Evolutionary conservation across 2,329 filamentous ascomycete species (phyloP).

Genomic region (Alternaria atra): DNA sequence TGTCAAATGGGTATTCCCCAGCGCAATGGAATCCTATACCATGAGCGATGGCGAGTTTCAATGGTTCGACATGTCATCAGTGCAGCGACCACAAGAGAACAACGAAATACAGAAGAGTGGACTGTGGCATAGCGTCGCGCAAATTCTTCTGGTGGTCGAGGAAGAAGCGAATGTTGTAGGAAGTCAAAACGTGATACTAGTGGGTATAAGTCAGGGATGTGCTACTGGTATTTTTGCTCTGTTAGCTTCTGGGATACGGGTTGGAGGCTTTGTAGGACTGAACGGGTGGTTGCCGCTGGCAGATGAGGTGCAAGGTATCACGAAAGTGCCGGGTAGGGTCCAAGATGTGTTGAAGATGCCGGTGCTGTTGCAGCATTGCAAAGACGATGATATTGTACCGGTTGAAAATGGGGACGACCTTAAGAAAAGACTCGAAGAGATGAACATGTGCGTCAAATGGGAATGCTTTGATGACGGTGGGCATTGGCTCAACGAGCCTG

Average conservation of each 20-base stretch:
- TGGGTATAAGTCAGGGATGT: slow-evolving; percentile 38
- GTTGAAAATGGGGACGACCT: slow-evolving; percentile 49
- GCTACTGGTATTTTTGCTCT: slow-evolving; percentile 28
- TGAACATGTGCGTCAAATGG: slow-evolving; percentile 52
- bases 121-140: slow-evolving; percentile 51
- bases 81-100: slow-evolving; percentile 50
- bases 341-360: slow-evolving; percentile 37
- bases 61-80: slow-evolving; percentile 64
- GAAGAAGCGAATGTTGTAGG: slow-evolving; percentile 21
- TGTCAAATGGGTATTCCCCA: slow-evolving; percentile 59
- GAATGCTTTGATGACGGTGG: slow-evolving; percentile 51
- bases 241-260: neutral
- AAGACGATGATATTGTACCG: slow-evolving; percentile 55
- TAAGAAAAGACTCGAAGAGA: slow-evolving; percentile 41
- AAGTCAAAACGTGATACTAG: slow-evolving; percentile 24
- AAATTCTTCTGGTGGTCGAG: slow-evolving; percentile 42
- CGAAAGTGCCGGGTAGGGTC: neutral
- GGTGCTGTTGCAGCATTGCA: slow-evolving; percentile 57
- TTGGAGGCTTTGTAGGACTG: slow-evolving; percentile 34
- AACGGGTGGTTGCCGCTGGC: slow-evolving; percentile 32
- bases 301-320: slow-evolving; percentile 4
- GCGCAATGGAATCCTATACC: slow-evolving; percentile 46
- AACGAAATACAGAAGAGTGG: slow-evolving; percentile 57
- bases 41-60: slow-evolving; percentile 43
- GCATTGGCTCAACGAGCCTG: slow-evolving; percentile 61